Percentiles rank a stretch among this genome's conserved stretches.
Conservation (phyloP, 2,329 filamentous ascomycete genomes). For the Colletotrichum caudatum region DNA sequence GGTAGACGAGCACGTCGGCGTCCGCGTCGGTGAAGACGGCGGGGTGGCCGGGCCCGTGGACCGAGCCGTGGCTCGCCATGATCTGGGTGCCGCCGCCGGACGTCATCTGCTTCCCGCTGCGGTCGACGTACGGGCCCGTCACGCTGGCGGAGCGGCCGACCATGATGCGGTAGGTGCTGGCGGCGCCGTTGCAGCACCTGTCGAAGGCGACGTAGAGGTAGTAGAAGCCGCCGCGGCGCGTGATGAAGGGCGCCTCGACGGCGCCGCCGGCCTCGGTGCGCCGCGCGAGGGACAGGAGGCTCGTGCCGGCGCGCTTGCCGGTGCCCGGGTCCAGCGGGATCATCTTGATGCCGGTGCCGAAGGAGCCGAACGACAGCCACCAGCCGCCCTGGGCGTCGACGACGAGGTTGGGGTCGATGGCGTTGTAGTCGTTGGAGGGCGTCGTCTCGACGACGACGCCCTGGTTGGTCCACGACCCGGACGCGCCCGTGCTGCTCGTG, state of each 20-base stretch:
- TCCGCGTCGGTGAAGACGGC: constrained; percentile 49
- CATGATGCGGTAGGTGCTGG: constrained; percentile 50
- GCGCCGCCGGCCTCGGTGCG: constrained; percentile 44
- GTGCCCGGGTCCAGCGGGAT: constrained; percentile 46
- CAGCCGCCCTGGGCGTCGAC: constrained; percentile 47
- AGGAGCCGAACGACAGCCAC: constrained; percentile 51
- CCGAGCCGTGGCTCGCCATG: constrained; percentile 46
- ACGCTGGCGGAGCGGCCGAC: constrained; percentile 49
- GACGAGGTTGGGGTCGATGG: constrained; percentile 49
- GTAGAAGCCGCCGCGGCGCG: constrained; percentile 47
- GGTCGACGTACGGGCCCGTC: constrained; percentile 48
- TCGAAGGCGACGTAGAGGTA: constrained; percentile 52
- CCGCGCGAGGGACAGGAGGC: constrained; percentile 46
- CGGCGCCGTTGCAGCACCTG: constrained; percentile 48
- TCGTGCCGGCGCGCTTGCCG: constrained; percentile 45
- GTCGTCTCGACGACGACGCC: constrained; percentile 47
- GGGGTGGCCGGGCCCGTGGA: constrained; percentile 50
- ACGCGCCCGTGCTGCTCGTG: constrained; percentile 47
- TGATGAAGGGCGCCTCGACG: constrained; percentile 49
- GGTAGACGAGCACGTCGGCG: constrained; percentile 50
- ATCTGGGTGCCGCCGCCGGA: constrained; percentile 49
- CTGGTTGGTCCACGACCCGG: constrained; percentile 49
- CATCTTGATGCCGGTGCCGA: constrained; percentile 50
- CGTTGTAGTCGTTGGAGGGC: constrained; percentile 46
- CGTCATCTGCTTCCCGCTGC: constrained; percentile 46